Base-by-base conservation (phyloP, 305 asterid species). In the Rubia tinctorum region DNA sequence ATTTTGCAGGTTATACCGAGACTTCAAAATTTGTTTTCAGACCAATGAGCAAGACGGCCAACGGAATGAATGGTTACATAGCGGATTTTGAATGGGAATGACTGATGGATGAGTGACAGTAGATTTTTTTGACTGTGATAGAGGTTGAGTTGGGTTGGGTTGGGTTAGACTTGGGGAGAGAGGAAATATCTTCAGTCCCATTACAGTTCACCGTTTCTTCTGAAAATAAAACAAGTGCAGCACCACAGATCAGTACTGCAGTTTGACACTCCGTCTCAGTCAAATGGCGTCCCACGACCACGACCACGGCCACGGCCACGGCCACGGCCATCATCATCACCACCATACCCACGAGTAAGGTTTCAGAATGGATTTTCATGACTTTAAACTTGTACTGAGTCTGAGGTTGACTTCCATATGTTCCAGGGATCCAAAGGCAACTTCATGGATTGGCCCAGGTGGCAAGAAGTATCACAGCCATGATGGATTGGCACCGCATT, bases 391-490 rank as follows among this genome's bases (percentile, higher is more conserved):
- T 68, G 27, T 58, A 42, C 27, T 43, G 75, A 27, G 23, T 56
- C 74, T 71, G 12, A 49, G 60, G 60, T 15, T 49, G 56, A 49
- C 15, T 60, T 40, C n/a, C 12, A 64, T 72, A 67, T 80, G 56
- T 25, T 67, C 74, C 82, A 94, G 95, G 84, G 96, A 87, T 70
- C 79, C 81, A 27, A 62, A 59, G 70, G 49, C 81, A 73, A 66
- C 77, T 12, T 64, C 96, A 17, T 91, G 93, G 96, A 83, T 85
- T 34, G 97, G 95, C 20, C 79, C 87, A 58, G 97, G 90, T 71
- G 97, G 96, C 80, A 90, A 69, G 82, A 88, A 82, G 74, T 94
- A 94, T 86, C 99, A 94, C 79, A 94, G 97, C 86, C 97, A 91
- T 83, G 97, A 91, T 77, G 97, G 97, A 30, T 86, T 94, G 49